Evolutionary conservation across 306 rosid species (phyloP).

Genomic region (Trifolium subterraneum): DNA sequence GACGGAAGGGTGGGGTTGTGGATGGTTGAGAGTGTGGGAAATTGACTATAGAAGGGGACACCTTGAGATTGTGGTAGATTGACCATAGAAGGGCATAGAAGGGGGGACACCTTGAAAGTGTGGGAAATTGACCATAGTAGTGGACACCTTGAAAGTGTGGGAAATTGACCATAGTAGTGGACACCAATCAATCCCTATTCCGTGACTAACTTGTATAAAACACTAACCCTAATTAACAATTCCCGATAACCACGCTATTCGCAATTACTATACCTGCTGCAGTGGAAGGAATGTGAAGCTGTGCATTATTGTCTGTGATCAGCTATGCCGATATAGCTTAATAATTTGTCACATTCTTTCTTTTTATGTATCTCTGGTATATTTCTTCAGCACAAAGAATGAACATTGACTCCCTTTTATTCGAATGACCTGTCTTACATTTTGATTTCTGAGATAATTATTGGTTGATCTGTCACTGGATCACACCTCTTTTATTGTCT

Average conservation of each 20-base stretch:
- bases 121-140: not conserved
- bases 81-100: not conserved
- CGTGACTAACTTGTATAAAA: constrained; percentile 8
- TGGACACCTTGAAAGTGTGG: not conserved
- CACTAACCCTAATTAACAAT: not conserved
- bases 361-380: not conserved
- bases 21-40: not conserved
- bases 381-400: not conserved
- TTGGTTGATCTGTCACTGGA: not conserved
- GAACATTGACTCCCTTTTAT: constrained; percentile 5
- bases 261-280: not conserved
- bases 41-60: not conserved
- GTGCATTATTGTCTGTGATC: constrained; percentile 8
- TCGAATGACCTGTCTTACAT: not conserved
- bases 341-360: constrained; percentile 12
- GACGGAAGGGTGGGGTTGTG: not conserved
- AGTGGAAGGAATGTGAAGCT: not conserved
- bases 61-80: not conserved
- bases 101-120: not conserved
- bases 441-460: not conserved
- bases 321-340: not conserved
- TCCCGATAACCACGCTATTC: not conserved
- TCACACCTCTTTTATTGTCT: not conserved
- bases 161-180: not conserved
- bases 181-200: not conserved